phyloP scores from a whole-genome alignment of 2,329 filamentous ascomycete species.

The Monosporascus sp. region DNA sequence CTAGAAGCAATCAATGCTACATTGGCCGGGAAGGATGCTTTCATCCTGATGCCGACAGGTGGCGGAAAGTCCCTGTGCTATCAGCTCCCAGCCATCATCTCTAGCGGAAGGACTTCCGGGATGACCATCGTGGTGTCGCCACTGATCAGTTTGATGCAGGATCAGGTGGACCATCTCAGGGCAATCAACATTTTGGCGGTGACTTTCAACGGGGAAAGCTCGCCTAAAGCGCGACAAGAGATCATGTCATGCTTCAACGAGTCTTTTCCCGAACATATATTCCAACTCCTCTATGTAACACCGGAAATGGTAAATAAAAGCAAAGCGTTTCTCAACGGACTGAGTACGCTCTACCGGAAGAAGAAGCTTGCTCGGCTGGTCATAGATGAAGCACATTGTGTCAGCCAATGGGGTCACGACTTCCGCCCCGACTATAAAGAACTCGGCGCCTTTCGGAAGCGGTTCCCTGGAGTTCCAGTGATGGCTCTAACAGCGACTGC shows the following conservation, averaged over 20 bases:
- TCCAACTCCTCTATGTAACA: constrained; percentile 90
- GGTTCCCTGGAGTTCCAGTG: constrained; percentile 75
- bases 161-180: constrained; percentile 82
- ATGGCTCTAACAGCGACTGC: constrained; percentile 96
- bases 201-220: constrained; percentile 74
- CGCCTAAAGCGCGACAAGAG: constrained; percentile 53
- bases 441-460: constrained; percentile 66
- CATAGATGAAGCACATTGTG: constrained; percentile 98
- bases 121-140: constrained; percentile 95
- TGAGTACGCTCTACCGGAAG: constrained; percentile 64
- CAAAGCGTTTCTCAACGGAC: constrained; percentile 56
- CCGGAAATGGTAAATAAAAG: constrained; percentile 95
- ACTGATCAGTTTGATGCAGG: constrained; percentile 91
- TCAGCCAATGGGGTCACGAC: constrained; percentile 98
- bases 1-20: constrained; percentile 95
- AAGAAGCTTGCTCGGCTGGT: constrained; percentile 81
- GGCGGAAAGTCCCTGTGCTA: constrained; percentile 97
- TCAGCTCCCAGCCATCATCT: constrained; percentile 83
- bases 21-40: constrained; percentile 78
- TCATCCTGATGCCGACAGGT: constrained; percentile 96
- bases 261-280: constrained; percentile 63
- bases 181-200: constrained; percentile 72
- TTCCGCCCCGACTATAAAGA: constrained; percentile 94
- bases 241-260: constrained; percentile 62
- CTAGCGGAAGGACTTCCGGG: constrained; percentile 73